These are phyloP conservation scores for Heritiera fomes DNA, from an alignment of 345 rosid species.

Conservation along the genomic window DNA sequence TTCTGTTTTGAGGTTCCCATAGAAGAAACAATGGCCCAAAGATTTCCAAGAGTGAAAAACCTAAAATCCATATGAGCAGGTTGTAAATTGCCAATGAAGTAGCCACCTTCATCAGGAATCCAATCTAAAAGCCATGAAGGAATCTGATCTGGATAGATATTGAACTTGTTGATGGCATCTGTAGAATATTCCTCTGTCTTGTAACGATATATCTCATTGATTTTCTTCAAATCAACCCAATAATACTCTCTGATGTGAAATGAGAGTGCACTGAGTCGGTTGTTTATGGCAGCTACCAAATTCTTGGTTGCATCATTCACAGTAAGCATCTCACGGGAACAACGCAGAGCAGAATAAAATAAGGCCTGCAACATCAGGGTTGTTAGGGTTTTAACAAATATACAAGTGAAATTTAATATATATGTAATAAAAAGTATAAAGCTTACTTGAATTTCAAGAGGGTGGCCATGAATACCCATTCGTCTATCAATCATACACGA, in stretches of 20 bases:
- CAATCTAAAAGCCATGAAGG: constrained; percentile 95
- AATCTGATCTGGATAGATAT: constrained; percentile 95
- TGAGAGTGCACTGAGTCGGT: constrained; percentile 79
- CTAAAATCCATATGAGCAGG: constrained; percentile 99
- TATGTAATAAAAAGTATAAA: background rate
- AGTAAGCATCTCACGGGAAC: constrained; percentile 81
- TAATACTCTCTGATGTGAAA: constrained; percentile 93
- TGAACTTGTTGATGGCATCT: constrained; percentile 89
- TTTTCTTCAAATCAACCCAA: constrained; percentile 82
- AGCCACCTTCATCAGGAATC: constrained; percentile 89
- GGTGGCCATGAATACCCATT: constrained; percentile 98
- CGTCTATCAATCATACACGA: constrained; percentile 97
- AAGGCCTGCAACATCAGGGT: constrained; percentile 57
- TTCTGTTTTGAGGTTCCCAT: constrained; percentile 72
- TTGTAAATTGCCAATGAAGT: constrained; percentile 85
- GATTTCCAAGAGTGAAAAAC: constrained; percentile 93
- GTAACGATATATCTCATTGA: constrained; percentile 93
- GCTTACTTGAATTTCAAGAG: constrained; percentile 93
- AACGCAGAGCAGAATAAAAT: constrained; percentile 86
- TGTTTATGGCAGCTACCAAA: constrained; percentile 81
- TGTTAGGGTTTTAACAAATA: background rate
- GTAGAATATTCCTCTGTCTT: constrained; percentile 89
- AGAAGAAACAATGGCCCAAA: constrained; percentile 80
- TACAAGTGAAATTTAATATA: background rate
- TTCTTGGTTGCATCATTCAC: constrained; percentile 83